A percentile compares a stretch with the other conserved stretches of the same genome.
Evolutionary conservation across 2,329 filamentous ascomycete species (phyloP).

Genomic region (Botryotinia calthae): DNA sequence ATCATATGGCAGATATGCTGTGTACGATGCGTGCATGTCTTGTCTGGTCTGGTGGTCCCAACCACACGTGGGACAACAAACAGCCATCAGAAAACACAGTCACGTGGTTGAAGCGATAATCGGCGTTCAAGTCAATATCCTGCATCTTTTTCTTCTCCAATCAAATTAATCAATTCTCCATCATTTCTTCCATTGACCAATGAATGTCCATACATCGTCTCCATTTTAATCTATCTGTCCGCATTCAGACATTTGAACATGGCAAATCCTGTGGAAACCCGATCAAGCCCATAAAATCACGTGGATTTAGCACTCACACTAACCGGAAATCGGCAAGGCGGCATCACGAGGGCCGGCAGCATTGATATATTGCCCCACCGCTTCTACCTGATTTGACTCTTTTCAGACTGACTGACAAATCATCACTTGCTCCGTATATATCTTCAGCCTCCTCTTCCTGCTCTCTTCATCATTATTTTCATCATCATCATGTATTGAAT

Average conservation of each 20-base stretch:
- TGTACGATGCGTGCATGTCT: too few relatives aligned
- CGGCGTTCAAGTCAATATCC: neutral
- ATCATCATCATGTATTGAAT: neutral
- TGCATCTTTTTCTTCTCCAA: neutral
- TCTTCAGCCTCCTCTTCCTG: neutral
- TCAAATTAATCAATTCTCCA: neutral
- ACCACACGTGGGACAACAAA: too few relatives aligned
- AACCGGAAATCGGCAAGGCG: neutral
- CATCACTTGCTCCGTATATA: neutral
- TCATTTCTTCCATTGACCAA: neutral
- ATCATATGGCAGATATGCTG: neutral
- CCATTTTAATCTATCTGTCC: neutral
- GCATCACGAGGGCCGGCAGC: neutral
- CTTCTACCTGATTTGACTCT: neutral
- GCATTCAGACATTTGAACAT: neutral
- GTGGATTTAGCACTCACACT: neutral
- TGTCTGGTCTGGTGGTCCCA: too few relatives aligned
- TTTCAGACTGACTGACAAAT: neutral
- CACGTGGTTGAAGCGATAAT: constrained; percentile 13
- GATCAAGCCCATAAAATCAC: neutral
- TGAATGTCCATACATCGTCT: too few relatives aligned
- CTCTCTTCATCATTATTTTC: neutral
- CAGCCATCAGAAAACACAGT: too few relatives aligned
- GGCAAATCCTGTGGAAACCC: neutral
- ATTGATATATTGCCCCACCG: neutral